These are phyloP conservation scores for Cordyceps cicadae DNA, from an alignment of 2,329 filamentous ascomycete species.

Conservation along the genomic window DNA sequence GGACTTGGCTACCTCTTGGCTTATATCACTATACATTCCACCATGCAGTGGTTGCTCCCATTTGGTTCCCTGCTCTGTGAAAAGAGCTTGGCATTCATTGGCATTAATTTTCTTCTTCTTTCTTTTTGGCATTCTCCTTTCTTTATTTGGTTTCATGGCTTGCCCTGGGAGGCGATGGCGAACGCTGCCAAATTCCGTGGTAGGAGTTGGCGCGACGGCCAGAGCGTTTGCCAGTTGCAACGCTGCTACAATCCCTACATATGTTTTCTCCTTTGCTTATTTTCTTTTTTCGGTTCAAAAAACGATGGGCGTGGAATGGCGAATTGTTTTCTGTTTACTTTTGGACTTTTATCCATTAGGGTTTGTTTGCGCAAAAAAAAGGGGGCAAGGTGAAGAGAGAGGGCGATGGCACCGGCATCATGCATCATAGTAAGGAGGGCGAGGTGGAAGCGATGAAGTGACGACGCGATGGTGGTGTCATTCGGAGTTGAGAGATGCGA, in stretches of 20 bases:
- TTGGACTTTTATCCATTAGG: neutral
- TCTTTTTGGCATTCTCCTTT: neutral
- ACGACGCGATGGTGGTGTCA: neutral
- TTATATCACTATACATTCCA: neutral
- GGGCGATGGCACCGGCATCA: neutral
- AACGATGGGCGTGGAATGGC: neutral
- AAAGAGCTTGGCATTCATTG: slow-evolving; percentile 1
- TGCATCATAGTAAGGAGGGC: neutral
- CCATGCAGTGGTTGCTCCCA: neutral
- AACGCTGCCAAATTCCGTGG: neutral
- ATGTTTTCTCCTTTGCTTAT: neutral
- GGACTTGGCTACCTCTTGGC: neutral
- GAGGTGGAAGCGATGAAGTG: neutral
- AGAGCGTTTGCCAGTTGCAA: slow-evolving; percentile 5
- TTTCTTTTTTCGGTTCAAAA: slow-evolving; percentile 1
- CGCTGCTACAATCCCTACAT: slow-evolving; percentile 4
- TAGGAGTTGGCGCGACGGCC: neutral
- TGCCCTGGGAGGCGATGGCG: neutral
- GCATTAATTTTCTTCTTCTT: neutral
- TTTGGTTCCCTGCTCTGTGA: neutral
- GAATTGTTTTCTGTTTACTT: neutral
- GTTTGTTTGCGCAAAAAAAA: neutral
- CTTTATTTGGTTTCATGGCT: neutral
- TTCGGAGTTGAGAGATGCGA: neutral
- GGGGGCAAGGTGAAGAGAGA: neutral